These are phyloP conservation scores for Nothophaeocryptopus gaeumannii DNA, from an alignment of 2,329 filamentous ascomycete genomes.

Conservation along the genomic window DNA sequence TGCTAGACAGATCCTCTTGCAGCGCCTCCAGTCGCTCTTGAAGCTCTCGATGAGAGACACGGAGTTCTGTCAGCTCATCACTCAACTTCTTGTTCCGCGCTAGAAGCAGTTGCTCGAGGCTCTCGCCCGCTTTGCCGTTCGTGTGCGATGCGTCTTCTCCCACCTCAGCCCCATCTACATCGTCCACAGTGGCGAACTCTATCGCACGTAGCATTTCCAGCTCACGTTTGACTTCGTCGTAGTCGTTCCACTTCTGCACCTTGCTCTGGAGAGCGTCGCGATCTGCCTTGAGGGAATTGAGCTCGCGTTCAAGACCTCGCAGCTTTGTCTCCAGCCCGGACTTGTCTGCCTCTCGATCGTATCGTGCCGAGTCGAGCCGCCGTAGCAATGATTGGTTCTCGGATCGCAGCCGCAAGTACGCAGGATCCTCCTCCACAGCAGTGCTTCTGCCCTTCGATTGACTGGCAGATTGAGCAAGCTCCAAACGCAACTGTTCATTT, in stretches of 20 bases:
- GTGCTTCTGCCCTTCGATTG: conserved; percentile 60
- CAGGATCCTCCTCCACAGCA: conserved; percentile 81
- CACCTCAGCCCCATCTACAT: conserved; percentile 61
- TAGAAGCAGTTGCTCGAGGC: conserved; percentile 83
- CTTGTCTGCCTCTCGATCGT: conserved; percentile 79
- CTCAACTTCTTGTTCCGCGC: conserved; percentile 94
- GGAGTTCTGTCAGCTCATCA: conserved; percentile 86
- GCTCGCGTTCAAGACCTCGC: conserved; percentile 75
- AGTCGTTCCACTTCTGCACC: conserved; percentile 86
- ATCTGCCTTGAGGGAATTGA: conserved; percentile 71
- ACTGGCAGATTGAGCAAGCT: conserved; percentile 85
- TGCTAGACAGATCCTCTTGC: conserved; percentile 77
- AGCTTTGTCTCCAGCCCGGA: conserved; percentile 72
- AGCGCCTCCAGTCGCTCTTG: conserved; percentile 75
- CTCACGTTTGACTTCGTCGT: conserved; percentile 94
- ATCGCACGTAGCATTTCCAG: conserved; percentile 93
- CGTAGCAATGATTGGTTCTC: conserved; percentile 91
- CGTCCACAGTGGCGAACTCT: conserved; percentile 85
- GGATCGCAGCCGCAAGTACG: conserved; percentile 80
- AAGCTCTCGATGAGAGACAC: conserved; percentile 90
- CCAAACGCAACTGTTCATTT: conserved; percentile 87
- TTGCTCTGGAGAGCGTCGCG: conserved; percentile 76
- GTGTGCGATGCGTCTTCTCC: conserved; percentile 42
- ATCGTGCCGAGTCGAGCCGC: conserved; percentile 77
- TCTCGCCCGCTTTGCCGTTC: conserved; percentile 64